phyloP scores from a whole-genome alignment of 2,329 filamentous ascomycete species.

The Diaporthe citriasiana region DNA sequence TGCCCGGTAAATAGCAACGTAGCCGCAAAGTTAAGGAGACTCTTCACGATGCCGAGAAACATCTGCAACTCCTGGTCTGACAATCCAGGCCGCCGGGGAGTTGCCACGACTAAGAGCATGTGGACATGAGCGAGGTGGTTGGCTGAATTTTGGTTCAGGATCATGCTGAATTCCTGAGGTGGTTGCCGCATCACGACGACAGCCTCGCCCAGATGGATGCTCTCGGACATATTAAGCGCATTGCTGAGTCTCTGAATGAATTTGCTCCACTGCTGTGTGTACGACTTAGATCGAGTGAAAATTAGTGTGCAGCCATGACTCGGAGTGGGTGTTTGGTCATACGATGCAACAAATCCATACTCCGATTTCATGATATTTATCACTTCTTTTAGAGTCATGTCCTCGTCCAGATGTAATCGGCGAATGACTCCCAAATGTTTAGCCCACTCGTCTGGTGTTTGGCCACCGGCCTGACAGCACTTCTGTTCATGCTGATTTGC shows the following conservation, averaged over 20 bases:
- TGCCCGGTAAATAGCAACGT: background rate
- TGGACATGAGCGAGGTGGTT: conserved; percentile 13
- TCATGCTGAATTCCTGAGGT: conserved; percentile 11
- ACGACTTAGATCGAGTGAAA: conserved; percentile 5
- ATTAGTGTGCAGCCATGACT: background rate
- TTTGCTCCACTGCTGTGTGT: background rate
- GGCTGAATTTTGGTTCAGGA: conserved; percentile 18
- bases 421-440: conserved; percentile 25
- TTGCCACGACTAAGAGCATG: conserved; percentile 20
- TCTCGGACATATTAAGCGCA: conserved; percentile 1
- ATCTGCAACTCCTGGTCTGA: background rate
- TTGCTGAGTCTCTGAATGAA: background rate
- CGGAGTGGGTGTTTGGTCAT: background rate
- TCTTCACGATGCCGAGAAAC: background rate
- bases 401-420: conserved; percentile 33
- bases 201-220: conserved; percentile 10
- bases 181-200: conserved; percentile 32
- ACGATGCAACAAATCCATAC: conserved; percentile 34
- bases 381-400: conserved; percentile 30
- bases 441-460: background rate
- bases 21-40: background rate
- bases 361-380: conserved; percentile 30
- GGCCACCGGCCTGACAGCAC: background rate
- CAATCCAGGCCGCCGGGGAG: background rate
- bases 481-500: background rate